Base-by-base conservation (phyloP, 1,284 basidiomycete species). In the Porodaedalea pini region DNA sequence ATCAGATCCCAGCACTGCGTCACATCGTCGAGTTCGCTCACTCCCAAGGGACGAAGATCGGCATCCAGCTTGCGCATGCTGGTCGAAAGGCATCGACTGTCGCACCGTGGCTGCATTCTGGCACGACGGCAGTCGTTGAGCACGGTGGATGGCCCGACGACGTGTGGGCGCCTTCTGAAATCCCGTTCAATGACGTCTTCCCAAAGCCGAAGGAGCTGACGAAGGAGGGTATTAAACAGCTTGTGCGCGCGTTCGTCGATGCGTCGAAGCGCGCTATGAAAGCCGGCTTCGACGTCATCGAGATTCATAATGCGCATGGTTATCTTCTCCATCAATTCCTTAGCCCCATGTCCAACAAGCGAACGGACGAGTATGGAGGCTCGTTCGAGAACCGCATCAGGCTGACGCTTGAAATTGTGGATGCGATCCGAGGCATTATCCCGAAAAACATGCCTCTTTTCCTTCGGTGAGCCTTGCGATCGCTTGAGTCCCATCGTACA, bases 31-130 rank as follows among this genome's bases (percentile, higher is more conserved):
- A 80, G 40, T 80, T 79, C 60, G 74, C 79, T 29, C 81, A 85
- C 63, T 67, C 75, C 17, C 73, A 82, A 62, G 70, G 74, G 39
- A 59, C 71, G 36, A 70, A 71, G 32, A 75, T 83, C 11, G 85
- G 81, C 11, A 74, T 87, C 54, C 85, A 87, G 66, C 74, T 87
- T 40, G 80, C 79, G 0, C 84, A 86, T 61, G 82, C 80, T 0
- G 85, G 85, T 0, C 68, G 85, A 41, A 87, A 87, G 67, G 81
- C 82, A 0, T 77, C 74, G 15, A 77, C 73, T 0, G 66, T 77
- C 19, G 69, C 76, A 1, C 77, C 78, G 1, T 82, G 79, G 78
- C 70, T 78, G 7, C 11, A 32, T 29, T 32, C 51, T 29, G 19
- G 48, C 41, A 37, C 45, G 31, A 44, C 51, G 4, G 60, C 29